Evolutionary conservation across 2,329 filamentous ascomycete species (phyloP), one percentile per base, ranked within the genome.

Genomic region (Sporothrix brasiliensis): DNA sequence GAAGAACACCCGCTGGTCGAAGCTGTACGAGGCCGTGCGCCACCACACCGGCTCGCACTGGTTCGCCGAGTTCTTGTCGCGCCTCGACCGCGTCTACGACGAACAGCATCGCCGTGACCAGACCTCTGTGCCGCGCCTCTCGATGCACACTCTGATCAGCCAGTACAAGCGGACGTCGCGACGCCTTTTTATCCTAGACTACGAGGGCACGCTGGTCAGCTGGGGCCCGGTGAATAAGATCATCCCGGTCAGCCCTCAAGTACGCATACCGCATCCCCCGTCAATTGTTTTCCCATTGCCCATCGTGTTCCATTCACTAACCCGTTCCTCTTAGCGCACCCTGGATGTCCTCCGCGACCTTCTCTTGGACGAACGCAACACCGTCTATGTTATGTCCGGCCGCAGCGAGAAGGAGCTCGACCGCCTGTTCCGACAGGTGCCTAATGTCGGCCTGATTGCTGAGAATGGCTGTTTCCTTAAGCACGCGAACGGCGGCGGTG

Each of bases 391-490:
- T 74, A 98, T 97, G 93, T 97, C 93, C 69, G 91, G 92, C 10
- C 89, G 93, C 47, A 91, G 90, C 74, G 92, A 93, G 0, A 92
- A 96, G 75, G 93, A 97, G 76, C 88, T 97, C 47, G 93, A 97
- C 75, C 88, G 90, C 4, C 84, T 96, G 1, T 97, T 98, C 84
- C 89, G 90, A 68, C 88, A 91, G 30, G 91, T 97, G 1, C 91
- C 92, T 5, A 91, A 91, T 72, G 83, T 97, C 3, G 95, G 95
- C 2, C 84, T 98, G 4, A 96, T 98, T 74, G 94, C 94, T 0
- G 94, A 98, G 81, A 97, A 97, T 74, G 94, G 94, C 1, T 97
- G 92, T 78, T 98, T 96, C 80, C 83, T 97, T 70, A 92, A 91
- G 75, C 87, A 92, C 73, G 88, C 58, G 21, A 61, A 61, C 39